phyloP scores from a whole-genome alignment of 2,329 filamentous ascomycete species.

The Cordyceps cicadae region DNA sequence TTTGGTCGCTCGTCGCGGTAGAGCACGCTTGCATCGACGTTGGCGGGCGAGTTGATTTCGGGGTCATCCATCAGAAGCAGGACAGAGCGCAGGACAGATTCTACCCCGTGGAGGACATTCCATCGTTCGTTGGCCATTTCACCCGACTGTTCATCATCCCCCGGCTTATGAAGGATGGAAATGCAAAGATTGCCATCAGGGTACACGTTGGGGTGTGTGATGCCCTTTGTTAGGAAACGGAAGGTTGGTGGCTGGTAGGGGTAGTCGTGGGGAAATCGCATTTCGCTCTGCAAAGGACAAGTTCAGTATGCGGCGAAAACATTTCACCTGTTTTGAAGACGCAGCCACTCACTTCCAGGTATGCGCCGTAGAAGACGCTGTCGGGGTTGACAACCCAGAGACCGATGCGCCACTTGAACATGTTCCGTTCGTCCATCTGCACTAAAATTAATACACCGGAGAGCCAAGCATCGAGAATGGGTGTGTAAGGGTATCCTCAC shows the following conservation, averaged over 20 bases:
- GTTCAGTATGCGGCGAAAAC: neutral
- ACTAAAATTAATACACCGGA: neutral
- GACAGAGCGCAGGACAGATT: constrained; percentile 89
- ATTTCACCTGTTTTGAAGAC: neutral
- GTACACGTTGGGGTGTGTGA: constrained; percentile 94
- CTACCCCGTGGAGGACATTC: constrained; percentile 88
- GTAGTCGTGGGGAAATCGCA: constrained; percentile 83
- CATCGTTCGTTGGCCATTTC: constrained; percentile 86
- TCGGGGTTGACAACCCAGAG: constrained; percentile 90
- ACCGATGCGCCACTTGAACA: constrained; percentile 80
- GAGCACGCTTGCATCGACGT: constrained; percentile 85
- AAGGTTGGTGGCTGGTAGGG: constrained; percentile 85
- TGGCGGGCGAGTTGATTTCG: constrained; percentile 87
- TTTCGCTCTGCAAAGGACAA: constrained; percentile 52
- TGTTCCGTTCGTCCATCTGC: constrained; percentile 69
- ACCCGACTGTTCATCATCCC: constrained; percentile 87
- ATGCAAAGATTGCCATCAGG: constrained; percentile 86
- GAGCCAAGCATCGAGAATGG: neutral
- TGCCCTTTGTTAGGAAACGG: constrained; percentile 63
- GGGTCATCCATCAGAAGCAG: constrained; percentile 88
- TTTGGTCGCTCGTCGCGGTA: constrained; percentile 62
- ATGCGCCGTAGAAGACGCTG: constrained; percentile 85
- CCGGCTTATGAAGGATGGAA: constrained; percentile 87
- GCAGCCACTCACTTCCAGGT: constrained; percentile 57
- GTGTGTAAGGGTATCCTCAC: constrained; percentile 37